Evolutionary conservation across 257 asterid species (phyloP).

Genomic region (Scutellaria barbata): DNA sequence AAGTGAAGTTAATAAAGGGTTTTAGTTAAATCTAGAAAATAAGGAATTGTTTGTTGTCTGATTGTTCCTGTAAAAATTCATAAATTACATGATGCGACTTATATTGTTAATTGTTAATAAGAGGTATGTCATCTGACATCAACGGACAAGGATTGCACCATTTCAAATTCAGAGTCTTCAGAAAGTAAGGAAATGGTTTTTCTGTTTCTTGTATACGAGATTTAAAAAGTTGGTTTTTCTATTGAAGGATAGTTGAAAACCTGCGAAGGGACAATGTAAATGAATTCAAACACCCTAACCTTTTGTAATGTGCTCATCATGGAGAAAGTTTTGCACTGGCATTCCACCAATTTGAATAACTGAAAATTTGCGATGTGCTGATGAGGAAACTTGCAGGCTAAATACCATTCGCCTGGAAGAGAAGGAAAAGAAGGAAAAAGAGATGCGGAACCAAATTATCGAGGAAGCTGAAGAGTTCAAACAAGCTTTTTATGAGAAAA

Average conservation of each 20-base stretch:
- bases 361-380: not conserved
- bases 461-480: constrained; percentile 83
- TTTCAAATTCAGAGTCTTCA: not conserved
- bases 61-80: not conserved
- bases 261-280: not conserved
- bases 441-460: constrained; percentile 75
- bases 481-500: constrained; percentile 80
- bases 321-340: not conserved
- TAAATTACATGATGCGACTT: not conserved
- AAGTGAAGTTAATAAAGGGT: constrained; percentile 4
- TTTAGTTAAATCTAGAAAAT: not conserved
- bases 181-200: not conserved
- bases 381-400: constrained; percentile 52
- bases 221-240: not conserved
- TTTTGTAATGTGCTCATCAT: not conserved
- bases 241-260: not conserved
- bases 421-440: constrained; percentile 93
- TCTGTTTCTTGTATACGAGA: too few relatives aligned
- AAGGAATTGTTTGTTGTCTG: constrained; percentile 6
- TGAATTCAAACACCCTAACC: not conserved
- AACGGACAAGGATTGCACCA: not conserved
- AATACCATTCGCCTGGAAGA: constrained; percentile 93
- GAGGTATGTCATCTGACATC: not conserved
- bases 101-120: not conserved
- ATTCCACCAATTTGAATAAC: not conserved